Base-by-base conservation (phyloP, 129 eudicot genomes). In the Kitagawia praeruptora region DNA sequence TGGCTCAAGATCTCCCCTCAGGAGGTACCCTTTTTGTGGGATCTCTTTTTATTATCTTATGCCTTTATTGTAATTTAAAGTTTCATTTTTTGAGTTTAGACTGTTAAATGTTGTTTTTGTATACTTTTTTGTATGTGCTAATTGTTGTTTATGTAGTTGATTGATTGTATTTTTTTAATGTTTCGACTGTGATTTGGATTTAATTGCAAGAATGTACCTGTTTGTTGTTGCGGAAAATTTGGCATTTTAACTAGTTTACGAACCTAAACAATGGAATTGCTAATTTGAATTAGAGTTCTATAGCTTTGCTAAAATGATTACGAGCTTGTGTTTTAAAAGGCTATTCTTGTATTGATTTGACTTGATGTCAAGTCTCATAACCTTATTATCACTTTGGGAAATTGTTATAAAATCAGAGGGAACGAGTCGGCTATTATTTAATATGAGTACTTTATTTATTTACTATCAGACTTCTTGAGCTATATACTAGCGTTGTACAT, bases 1-100 rank as follows among this genome's bases (percentile, higher is more conserved):
- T 89, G 93, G 93, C 82, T 89, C 76, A 89, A 89, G 86, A 89
- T 81, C 84, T 78, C 93, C 11, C 23, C 90, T 70, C 90, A 76
- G n/a, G 93, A 89, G 49, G 93, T 89, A 86, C 53, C 83, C 8
- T 2, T 3, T 0, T 4, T 49, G 23, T 53, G 8, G 25, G n/a
- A 19, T 53, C 25, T 53, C 1, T 5, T 21, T 53, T 1, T 53
- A 53, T 14, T 53, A 18, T 18, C 2, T 53, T 53, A n/a, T 19
- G n/a, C 8, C 6, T 53, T 53, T n/a, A 18, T 16, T 53, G 58
- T 19, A 31, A 31, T 0, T 31, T 31, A 4, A 51, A 6, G 61
- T 51, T 51, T 51, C 4, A 1, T 54, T 18, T 51, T 51, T 5
- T 51, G 25, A 51, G 61, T 6, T 18, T 51, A 48, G 54, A 13